A percentile compares a stretch with the other conserved stretches of the same genome.
Evolutionary conservation across 768 basidiomycete species (phyloP).

Genomic region (Filobasidium floriforme): DNA sequence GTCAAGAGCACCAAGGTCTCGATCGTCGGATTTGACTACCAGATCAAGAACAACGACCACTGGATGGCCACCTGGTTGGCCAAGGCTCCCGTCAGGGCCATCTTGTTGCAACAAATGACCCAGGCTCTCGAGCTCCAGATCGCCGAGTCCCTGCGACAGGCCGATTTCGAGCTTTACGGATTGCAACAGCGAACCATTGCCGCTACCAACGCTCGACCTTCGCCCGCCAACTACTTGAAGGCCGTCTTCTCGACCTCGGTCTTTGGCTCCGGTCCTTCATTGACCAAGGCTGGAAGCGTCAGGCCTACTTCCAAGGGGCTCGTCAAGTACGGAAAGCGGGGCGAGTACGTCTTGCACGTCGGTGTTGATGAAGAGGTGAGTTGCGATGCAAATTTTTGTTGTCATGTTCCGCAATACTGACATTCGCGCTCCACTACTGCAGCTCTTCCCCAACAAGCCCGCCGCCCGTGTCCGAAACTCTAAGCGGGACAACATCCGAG

Average conservation of each 20-base stretch:
- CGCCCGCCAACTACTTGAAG: constrained; percentile 41
- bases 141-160: constrained; percentile 36
- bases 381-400: constrained; percentile 9
- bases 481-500: constrained; percentile 37
- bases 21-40: constrained; percentile 43
- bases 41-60: constrained; percentile 41
- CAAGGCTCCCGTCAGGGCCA: constrained; percentile 38
- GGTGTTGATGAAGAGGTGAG: constrained; percentile 46
- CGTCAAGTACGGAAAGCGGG: constrained; percentile 46
- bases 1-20: constrained; percentile 45
- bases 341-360: constrained; percentile 47
- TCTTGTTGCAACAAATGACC: constrained; percentile 43
- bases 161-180: constrained; percentile 52
- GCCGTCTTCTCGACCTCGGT: constrained; percentile 43
- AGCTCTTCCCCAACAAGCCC: constrained; percentile 44
- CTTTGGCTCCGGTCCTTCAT: constrained; percentile 31
- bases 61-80: constrained; percentile 46
- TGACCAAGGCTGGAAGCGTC: constrained; percentile 24
- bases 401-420: background rate
- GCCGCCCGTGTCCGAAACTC: constrained; percentile 36
- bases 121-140: constrained; percentile 43
- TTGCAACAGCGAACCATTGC: constrained; percentile 86
- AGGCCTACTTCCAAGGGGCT: constrained; percentile 42
- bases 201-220: constrained; percentile 61
- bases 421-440: background rate